phyloP scores from a whole-genome alignment of 2,329 filamentous ascomycete species.

The Colletotrichum aenigma region DNA sequence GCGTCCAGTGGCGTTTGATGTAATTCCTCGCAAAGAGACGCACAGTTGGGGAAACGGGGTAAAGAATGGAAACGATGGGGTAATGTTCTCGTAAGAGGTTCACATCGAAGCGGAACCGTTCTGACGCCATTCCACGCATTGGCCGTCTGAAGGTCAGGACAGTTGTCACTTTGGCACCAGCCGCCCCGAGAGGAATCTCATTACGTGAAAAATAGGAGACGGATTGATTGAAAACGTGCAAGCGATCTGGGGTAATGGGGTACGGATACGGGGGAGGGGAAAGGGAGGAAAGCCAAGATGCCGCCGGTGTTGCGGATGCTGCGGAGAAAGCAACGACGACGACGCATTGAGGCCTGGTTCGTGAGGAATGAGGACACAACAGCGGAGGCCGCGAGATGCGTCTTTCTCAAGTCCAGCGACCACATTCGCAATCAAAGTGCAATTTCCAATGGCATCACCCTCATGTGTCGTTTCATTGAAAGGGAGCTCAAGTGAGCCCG shows the following conservation, averaged over 20 bases:
- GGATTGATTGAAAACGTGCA: not conserved
- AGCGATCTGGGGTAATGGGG: conserved; percentile 4
- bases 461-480: not conserved
- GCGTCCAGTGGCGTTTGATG: not conserved
- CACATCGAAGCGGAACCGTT: not conserved
- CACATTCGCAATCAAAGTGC: not conserved
- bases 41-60: conserved; percentile 6
- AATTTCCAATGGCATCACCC: not conserved
- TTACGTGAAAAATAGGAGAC: not conserved
- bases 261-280: not conserved
- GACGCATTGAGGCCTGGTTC: not conserved
- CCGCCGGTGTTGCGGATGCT: not conserved
- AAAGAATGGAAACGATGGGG: not conserved
- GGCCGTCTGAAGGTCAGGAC: not conserved
- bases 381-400: not conserved
- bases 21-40: not conserved
- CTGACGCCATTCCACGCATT: not conserved
- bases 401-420: not conserved
- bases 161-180: not conserved
- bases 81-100: conserved; percentile 17
- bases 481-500: not conserved
- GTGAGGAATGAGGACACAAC: not conserved
- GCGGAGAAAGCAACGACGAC: not conserved
- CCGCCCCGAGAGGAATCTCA: not conserved
- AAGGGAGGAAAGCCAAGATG: not conserved